A percentile compares a stretch with the other conserved stretches of the same genome.
phyloP scores from a whole-genome alignment of 2,329 filamentous ascomycete species.

The Chalaropsis thielavioides region DNA sequence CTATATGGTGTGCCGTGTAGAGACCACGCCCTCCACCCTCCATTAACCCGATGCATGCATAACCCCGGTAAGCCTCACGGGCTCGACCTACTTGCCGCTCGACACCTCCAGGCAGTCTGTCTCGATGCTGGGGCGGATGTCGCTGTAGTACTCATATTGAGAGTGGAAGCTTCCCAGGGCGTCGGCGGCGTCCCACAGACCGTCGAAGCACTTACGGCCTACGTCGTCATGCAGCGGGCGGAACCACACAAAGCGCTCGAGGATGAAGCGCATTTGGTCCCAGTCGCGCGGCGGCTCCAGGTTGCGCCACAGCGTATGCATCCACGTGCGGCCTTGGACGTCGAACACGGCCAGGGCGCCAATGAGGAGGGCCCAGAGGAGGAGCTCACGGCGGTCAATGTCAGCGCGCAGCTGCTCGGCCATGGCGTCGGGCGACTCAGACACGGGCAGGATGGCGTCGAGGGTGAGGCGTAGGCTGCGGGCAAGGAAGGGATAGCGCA shows the following conservation, averaged over 20 bases:
- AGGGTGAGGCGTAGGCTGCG: slow-evolving; percentile 12
- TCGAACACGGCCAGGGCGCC: slow-evolving; percentile 16
- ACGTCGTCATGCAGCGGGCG: slow-evolving; percentile 14
- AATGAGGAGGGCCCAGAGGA: slow-evolving; percentile 14
- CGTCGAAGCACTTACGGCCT: slow-evolving; percentile 5
- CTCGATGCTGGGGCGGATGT: neutral
- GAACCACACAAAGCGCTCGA: slow-evolving; percentile 16
- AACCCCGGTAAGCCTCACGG: neutral
- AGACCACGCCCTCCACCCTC: neutral
- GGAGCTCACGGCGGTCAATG: slow-evolving; percentile 5
- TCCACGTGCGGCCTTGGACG: slow-evolving; percentile 13
- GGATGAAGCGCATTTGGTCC: slow-evolving; percentile 9
- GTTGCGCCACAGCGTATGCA: slow-evolving; percentile 12
- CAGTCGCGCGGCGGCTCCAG: slow-evolving; percentile 15
- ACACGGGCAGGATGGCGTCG: slow-evolving; percentile 11
- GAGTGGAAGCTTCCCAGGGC: neutral
- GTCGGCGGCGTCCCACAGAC: slow-evolving; percentile 13
- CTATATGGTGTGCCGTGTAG: neutral
- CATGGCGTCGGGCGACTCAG: neutral
- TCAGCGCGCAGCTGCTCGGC: neutral
- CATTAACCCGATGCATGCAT: too few relatives aligned
- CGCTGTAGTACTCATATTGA: neutral
- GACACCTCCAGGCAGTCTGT: neutral
- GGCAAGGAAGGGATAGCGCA: slow-evolving; percentile 15
- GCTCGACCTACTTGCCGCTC: neutral